phyloP scores from a whole-genome alignment of 108 stramenopile genomes.

The Phaeodactylum tricornutum region DNA sequence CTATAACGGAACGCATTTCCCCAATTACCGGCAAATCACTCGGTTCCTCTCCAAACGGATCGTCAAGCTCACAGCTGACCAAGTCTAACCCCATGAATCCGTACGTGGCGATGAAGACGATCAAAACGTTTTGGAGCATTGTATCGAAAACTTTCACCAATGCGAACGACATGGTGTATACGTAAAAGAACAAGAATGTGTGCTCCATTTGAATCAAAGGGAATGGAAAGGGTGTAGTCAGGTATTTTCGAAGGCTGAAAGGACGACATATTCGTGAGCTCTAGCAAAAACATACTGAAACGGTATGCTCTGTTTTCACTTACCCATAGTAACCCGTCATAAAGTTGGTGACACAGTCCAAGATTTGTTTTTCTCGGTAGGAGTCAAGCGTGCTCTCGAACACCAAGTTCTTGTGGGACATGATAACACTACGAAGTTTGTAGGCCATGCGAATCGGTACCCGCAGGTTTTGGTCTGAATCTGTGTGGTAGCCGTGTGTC shows the following conservation, averaged over 20 bases:
- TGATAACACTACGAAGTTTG: too few relatives aligned
- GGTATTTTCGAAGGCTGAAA: constrained; percentile 15
- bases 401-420: too few relatives aligned
- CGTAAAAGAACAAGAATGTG: constrained; percentile 17
- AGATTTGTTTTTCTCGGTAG: too few relatives aligned
- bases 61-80: constrained; percentile 36
- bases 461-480: constrained; percentile 8
- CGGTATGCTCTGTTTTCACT: not conserved
- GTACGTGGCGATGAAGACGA: constrained; percentile 4
- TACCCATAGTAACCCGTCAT: not conserved
- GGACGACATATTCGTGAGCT: not conserved
- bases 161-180: constrained; percentile 15
- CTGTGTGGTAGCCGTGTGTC: not conserved
- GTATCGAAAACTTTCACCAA: too few relatives aligned
- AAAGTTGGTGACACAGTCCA: not conserved
- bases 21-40: too few relatives aligned
- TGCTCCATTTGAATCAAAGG: constrained; percentile 25
- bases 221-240: constrained; percentile 24
- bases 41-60: constrained; percentile 55
- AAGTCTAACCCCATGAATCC: constrained; percentile 32
- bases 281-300: not conserved
- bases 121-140: too few relatives aligned
- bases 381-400: too few relatives aligned
- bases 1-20: too few relatives aligned
- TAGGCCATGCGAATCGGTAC: constrained; percentile 14